A percentile compares a stretch with the other conserved stretches of the same genome.
Evolutionary conservation across 768 basidiomycete species (phyloP).

Genomic region (Gymnopilus dilepis): DNA sequence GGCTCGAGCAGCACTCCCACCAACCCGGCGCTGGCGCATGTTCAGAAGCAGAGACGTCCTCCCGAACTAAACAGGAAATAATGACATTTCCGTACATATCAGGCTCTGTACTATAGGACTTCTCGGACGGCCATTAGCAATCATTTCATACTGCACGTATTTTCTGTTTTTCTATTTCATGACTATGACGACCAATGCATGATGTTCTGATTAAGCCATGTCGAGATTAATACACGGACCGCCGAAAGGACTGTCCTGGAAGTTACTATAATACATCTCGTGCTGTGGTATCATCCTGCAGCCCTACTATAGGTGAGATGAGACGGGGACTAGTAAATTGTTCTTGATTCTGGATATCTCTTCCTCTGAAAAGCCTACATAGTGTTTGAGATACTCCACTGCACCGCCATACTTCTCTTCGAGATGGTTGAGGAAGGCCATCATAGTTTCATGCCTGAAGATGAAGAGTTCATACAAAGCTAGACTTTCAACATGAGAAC

Average conservation of each 20-base stretch:
- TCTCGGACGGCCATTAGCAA: not conserved
- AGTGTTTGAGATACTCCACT: conserved; percentile 62
- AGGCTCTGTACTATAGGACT: conserved; percentile 3
- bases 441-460: conserved; percentile 74
- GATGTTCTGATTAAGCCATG: not conserved
- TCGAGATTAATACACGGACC: not conserved
- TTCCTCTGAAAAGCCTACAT: conserved; percentile 62
- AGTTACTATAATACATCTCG: not conserved
- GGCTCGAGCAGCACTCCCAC: conserved; percentile 22
- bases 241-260: not conserved
- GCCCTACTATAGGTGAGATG: conserved; percentile 19
- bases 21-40: conserved; percentile 37
- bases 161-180: not conserved
- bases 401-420: conserved; percentile 71
- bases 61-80: conserved; percentile 37
- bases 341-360: conserved; percentile 65
- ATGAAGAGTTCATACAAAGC: conserved; percentile 6
- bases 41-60: conserved; percentile 40
- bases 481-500: not conserved
- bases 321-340: conserved; percentile 53
- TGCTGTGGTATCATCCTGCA: not conserved
- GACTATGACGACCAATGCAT: not conserved
- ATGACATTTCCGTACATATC: not conserved
- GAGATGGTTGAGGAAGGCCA: conserved; percentile 66
- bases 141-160: not conserved